Evolutionary conservation across 805 yeast species (phyloP).

Genomic region (Ogataea glucozyma): DNA sequence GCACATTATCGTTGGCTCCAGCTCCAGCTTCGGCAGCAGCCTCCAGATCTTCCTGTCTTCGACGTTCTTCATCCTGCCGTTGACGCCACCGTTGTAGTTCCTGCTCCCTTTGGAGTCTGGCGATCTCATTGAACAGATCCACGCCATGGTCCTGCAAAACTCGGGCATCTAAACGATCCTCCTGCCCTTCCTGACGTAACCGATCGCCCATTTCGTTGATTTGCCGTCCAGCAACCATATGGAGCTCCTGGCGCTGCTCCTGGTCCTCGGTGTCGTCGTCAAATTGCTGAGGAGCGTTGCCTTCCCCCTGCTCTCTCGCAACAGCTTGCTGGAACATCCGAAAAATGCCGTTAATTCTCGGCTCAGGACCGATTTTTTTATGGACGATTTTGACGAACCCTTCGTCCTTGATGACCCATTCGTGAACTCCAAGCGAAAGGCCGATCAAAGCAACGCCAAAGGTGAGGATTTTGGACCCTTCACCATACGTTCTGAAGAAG

Average conservation of each 20-base stretch:
- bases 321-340: constrained; percentile 19
- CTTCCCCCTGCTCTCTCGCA: constrained; percentile 25
- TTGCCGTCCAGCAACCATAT: constrained; percentile 2
- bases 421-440: constrained; percentile 42
- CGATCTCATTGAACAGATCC: constrained; percentile 12
- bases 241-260: constrained; percentile 5
- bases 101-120: constrained; percentile 14
- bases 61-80: constrained; percentile 10
- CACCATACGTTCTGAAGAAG: constrained; percentile 13
- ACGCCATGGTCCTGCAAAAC: constrained; percentile 3
- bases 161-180: neutral
- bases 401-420: constrained; percentile 70
- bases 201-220: constrained; percentile 1
- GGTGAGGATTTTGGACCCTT: constrained; percentile 19
- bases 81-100: constrained; percentile 11
- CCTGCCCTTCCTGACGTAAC: neutral
- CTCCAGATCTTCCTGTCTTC: constrained; percentile 9
- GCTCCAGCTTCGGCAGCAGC: neutral
- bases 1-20: constrained; percentile 14
- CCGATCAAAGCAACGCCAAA: constrained; percentile 28
- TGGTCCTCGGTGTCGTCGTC: constrained; percentile 11
- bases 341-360: constrained; percentile 38
- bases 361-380: constrained; percentile 60
- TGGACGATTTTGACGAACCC: constrained; percentile 61
- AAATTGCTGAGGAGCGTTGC: constrained; percentile 17